These are phyloP conservation scores for Hypoxylon sp. DNA, from an alignment of 2,329 filamentous ascomycete species.

Conservation along the genomic window DNA sequence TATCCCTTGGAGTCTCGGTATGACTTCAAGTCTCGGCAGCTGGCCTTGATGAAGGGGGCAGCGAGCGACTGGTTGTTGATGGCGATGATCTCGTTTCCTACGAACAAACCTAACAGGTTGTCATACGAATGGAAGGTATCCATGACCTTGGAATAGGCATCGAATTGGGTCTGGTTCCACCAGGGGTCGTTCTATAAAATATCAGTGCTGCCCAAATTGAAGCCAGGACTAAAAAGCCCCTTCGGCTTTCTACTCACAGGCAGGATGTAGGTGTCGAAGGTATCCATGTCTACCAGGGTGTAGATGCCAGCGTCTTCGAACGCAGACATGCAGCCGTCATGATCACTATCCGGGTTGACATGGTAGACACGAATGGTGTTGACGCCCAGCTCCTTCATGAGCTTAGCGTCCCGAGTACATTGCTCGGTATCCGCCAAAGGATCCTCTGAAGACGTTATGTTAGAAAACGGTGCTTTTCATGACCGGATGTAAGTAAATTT, in stretches of 20 bases:
- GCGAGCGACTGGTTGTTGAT: constrained; percentile 65
- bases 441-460: constrained; percentile 59
- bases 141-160: constrained; percentile 74
- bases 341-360: constrained; percentile 75
- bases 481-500: background rate
- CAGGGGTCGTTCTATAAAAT: constrained; percentile 61
- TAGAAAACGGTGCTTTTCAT: background rate
- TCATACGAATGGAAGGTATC: constrained; percentile 80
- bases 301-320: constrained; percentile 86
- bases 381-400: constrained; percentile 83
- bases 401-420: constrained; percentile 75
- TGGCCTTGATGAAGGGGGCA: constrained; percentile 85
- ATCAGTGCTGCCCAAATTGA: constrained; percentile 10
- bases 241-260: constrained; percentile 54
- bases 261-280: constrained; percentile 73
- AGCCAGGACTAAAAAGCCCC: background rate
- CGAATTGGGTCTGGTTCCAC: constrained; percentile 78
- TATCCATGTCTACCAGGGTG: constrained; percentile 83
- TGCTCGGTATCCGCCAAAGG: constrained; percentile 79
- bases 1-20: constrained; percentile 80
- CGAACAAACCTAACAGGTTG: constrained; percentile 84
- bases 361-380: constrained; percentile 92
- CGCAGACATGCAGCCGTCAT: constrained; percentile 81
- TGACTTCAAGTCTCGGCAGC: constrained; percentile 81
- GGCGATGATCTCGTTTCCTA: constrained; percentile 88